Base-by-base conservation (phyloP, 495 filamentous ascomycete species). In the Aspergillus biplanus region DNA sequence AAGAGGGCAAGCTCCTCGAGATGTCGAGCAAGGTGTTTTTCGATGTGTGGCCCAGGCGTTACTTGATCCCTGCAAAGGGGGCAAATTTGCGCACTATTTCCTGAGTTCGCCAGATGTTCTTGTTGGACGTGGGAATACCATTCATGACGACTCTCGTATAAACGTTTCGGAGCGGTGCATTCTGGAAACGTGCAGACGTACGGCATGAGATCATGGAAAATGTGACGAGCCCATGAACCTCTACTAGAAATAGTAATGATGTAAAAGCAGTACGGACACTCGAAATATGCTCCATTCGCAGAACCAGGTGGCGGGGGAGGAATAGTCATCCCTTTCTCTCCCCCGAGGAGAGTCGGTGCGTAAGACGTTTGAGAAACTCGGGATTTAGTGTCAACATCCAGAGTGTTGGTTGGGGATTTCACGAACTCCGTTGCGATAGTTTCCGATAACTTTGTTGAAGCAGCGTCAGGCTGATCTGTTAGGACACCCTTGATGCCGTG, bases 171-270 rank as follows among this genome's bases (percentile, higher is more conserved):
- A 5, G 65, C 67, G 0, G 48, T 18, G 49, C 74, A 76, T 8
- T 42, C 42, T 0, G 53, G 37, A 12, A 65, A 64, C 1, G 68
- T 12, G 50, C 73, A 75, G 1, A 66, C 42, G 58, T 76, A 76
- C 5, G 73, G 70, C 66, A 65, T 65, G 21, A 76, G 33, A 21
- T 76, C 73, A 2, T 54, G 52, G 49, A 75, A 74, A n/a, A 76
- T 50, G 65, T 76, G 73, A 1, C 63, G 61, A 12, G 58, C 59
- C 71, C 72, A 73, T 27, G 49, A 54, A 15, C 37, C 37, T 11
- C 42, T 39, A n/a, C 61, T 44, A 4, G 16, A 13, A n/a, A 64
- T 55, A 3, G 61, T 64, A 50, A 69, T 73, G 3, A 70, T 57
- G 11, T 58, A 55, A 33, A 61, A 69, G 61, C 71, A 75, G 59